These are phyloP conservation scores for Rheum nobile DNA, from an alignment of 148 eudicot species.

Conservation along the genomic window DNA sequence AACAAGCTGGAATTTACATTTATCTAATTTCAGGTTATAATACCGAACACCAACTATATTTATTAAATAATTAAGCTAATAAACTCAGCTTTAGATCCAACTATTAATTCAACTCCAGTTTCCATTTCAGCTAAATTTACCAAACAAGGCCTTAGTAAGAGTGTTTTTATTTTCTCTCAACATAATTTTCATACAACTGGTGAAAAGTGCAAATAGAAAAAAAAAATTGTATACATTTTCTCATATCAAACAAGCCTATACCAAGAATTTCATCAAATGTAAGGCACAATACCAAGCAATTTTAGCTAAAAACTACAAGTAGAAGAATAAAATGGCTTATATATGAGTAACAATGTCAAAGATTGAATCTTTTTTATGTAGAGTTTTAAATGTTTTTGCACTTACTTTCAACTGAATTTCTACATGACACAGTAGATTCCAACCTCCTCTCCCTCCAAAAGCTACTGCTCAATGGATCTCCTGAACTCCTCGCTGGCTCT, in stretches of 20 bases:
- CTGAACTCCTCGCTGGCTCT: constrained; percentile 54
- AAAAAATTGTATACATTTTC: background rate
- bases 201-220: background rate
- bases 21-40: too few relatives aligned
- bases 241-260: background rate
- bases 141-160: too few relatives aligned
- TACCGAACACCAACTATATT: too few relatives aligned
- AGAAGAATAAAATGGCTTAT: background rate
- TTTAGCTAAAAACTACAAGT: too few relatives aligned
- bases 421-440: background rate
- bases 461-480: constrained; percentile 15
- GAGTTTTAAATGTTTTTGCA: background rate
- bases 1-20: too few relatives aligned
- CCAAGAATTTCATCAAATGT: background rate
- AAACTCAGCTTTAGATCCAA: too few relatives aligned
- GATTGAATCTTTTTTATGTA: background rate
- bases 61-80: too few relatives aligned
- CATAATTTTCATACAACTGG: too few relatives aligned
- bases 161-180: too few relatives aligned
- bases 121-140: too few relatives aligned
- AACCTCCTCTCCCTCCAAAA: constrained; percentile 22
- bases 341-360: background rate
- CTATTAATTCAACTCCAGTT: too few relatives aligned
- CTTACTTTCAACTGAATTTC: background rate
- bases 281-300: background rate